Evolutionary conservation across 257 asterid species (phyloP).

Genomic region (Capsicum chinense): DNA sequence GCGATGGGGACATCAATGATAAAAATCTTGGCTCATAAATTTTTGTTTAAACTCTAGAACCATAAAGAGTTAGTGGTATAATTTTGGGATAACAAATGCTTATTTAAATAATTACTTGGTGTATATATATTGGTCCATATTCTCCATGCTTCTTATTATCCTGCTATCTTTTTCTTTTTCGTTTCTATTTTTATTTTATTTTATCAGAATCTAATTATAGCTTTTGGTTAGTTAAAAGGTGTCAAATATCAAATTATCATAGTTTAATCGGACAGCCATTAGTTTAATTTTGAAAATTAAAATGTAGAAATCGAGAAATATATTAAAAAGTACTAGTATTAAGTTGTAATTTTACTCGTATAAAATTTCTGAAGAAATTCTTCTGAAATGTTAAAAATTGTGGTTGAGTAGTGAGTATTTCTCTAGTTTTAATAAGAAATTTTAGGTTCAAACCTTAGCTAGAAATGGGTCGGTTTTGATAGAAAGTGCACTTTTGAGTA

Average conservation of each 20-base stretch:
- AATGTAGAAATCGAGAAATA: not conserved
- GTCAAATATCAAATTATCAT: not conserved
- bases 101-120: slow-evolving; percentile 10
- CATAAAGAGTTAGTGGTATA: not conserved
- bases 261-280: not conserved
- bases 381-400: not conserved
- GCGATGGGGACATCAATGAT: too few relatives aligned
- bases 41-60: too few relatives aligned
- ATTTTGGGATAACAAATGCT: slow-evolving; percentile 12
- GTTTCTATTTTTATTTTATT: not conserved
- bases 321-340: not conserved
- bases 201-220: not conserved
- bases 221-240: not conserved
- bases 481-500: not conserved
- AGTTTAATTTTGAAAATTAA: not conserved
- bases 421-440: not conserved
- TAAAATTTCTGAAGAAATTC: not conserved
- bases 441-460: not conserved
- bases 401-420: not conserved
- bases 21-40: not conserved
- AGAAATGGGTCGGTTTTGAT: not conserved
- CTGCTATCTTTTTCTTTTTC: not conserved
- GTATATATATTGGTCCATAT: not conserved
- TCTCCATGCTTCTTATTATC: not conserved
- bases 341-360: not conserved